Percentiles rank a stretch among this genome's conserved stretches.
Evolutionary conservation across 1,284 basidiomycete genomes (phyloP).

Genomic region (Trametes pubescens): DNA sequence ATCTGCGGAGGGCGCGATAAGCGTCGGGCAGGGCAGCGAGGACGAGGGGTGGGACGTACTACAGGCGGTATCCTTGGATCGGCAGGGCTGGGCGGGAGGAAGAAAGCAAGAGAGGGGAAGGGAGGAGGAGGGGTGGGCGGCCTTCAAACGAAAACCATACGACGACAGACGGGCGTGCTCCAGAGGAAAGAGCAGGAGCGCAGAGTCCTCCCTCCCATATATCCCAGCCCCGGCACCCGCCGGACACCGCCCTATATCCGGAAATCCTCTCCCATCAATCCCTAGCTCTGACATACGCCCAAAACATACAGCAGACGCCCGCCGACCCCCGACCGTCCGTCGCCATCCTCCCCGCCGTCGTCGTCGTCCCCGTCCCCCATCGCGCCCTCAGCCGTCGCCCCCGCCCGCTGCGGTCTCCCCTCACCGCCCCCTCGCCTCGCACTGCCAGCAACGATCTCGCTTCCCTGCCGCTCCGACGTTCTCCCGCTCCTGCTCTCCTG

Average conservation of each 20-base stretch:
- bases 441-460: not conserved
- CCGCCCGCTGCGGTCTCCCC: not conserved
- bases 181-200: not conserved
- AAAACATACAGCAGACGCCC: slow-evolving; percentile 3
- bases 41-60: slow-evolving; percentile 48
- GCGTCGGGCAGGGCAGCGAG: not conserved
- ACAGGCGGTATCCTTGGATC: slow-evolving; percentile 85
- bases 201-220: slow-evolving; percentile 9
- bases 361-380: not conserved
- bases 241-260: slow-evolving; percentile 10
- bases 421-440: not conserved
- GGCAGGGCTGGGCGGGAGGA: slow-evolving; percentile 61
- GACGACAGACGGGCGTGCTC: slow-evolving; percentile 31
- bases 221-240: slow-evolving; percentile 25
- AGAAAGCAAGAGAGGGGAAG: slow-evolving; percentile 45
- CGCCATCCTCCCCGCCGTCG: not conserved
- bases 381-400: not conserved
- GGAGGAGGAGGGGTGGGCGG: slow-evolving; percentile 30
- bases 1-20: slow-evolving; percentile 53
- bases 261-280: slow-evolving; percentile 10
- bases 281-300: not conserved
- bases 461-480: slow-evolving; percentile 14
- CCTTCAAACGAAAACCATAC: slow-evolving; percentile 42
- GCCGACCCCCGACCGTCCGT: not conserved
- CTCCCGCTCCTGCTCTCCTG: slow-evolving; percentile 15